Evolutionary conservation across 345 rosid species (phyloP).

Genomic region (Salix brachista): DNA sequence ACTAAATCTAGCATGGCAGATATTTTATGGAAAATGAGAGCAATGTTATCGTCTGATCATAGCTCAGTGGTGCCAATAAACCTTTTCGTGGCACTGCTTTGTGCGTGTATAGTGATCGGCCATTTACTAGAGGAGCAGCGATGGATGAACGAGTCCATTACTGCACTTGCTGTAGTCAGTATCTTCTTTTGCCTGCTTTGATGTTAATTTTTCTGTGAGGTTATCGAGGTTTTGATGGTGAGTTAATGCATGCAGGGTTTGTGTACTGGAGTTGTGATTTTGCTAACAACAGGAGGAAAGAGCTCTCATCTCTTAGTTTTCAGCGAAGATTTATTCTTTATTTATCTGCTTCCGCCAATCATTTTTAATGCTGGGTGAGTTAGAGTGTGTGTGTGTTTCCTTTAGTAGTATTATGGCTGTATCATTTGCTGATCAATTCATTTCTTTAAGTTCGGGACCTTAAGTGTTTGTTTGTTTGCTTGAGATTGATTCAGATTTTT

Average conservation of each 20-base stretch:
- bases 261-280: slow-evolving; percentile 78
- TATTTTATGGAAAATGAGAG: not conserved
- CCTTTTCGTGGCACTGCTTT: slow-evolving; percentile 80
- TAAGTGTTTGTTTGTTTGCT: not conserved
- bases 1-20: slow-evolving; percentile 5
- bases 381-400: not conserved
- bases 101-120: slow-evolving; percentile 79
- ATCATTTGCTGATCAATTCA: too few relatives aligned
- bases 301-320: slow-evolving; percentile 81
- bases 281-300: slow-evolving; percentile 71
- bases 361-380: slow-evolving; percentile 95
- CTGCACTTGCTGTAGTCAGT: slow-evolving; percentile 83
- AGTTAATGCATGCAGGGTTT: slow-evolving; percentile 55
- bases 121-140: slow-evolving; percentile 77
- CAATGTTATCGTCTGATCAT: slow-evolving; percentile 50
- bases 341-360: slow-evolving; percentile 96
- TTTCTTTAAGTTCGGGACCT: too few relatives aligned
- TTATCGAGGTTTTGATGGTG: not conserved
- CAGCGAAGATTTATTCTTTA: slow-evolving; percentile 95
- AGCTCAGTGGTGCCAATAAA: slow-evolving; percentile 79
- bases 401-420: not conserved
- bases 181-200: not conserved
- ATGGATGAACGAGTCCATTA: slow-evolving; percentile 95
- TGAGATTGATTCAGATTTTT: not conserved
- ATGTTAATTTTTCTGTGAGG: not conserved